A percentile compares a stretch with the other conserved stretches of the same genome.
phyloP scores from a whole-genome alignment of 129 eudicot species.

The Kitagawia praeruptora region DNA sequence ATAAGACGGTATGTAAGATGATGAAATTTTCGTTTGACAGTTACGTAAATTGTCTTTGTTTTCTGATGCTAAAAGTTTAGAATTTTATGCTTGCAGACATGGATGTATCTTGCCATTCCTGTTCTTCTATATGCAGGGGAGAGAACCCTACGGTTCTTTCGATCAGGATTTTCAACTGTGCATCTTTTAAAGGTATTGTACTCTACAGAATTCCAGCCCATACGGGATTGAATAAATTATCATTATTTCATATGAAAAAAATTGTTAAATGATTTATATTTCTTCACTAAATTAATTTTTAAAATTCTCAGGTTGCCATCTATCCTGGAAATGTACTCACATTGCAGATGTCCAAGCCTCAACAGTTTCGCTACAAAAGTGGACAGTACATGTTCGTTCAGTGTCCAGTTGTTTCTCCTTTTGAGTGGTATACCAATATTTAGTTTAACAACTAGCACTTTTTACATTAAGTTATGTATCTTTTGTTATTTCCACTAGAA shows the following conservation, averaged over 20 bases:
- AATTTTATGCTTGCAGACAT: constrained; percentile 48
- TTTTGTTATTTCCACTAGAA: not conserved
- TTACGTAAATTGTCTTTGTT: not conserved
- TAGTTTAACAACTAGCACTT: not conserved
- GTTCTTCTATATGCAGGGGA: constrained; percentile 90
- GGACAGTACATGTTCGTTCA: constrained; percentile 98
- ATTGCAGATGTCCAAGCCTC: constrained; percentile 92
- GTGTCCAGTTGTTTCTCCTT: constrained; percentile 90
- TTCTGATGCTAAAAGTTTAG: constrained; percentile 1
- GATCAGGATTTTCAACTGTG: constrained; percentile 73
- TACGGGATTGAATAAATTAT: too few relatives aligned
- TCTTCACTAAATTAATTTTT: constrained; percentile 3
- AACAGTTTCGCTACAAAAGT: constrained; percentile 83
- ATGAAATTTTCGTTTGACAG: constrained; percentile 1
- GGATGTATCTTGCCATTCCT: constrained; percentile 96
- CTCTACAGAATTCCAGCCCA: not conserved
- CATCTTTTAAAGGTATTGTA: constrained; percentile 62
- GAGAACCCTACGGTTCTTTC: constrained; percentile 74
- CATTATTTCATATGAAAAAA: too few relatives aligned
- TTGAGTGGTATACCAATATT: constrained; percentile 58
- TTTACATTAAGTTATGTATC: not conserved
- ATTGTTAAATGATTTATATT: not conserved
- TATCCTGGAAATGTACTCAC: constrained; percentile 93
- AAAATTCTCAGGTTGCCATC: constrained; percentile 63
- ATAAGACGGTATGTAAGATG: constrained; percentile 57